These are phyloP conservation scores for Trichomonas vaginalis DNA, from an alignment of 208 protist genomes.

Conservation along the genomic window DNA sequence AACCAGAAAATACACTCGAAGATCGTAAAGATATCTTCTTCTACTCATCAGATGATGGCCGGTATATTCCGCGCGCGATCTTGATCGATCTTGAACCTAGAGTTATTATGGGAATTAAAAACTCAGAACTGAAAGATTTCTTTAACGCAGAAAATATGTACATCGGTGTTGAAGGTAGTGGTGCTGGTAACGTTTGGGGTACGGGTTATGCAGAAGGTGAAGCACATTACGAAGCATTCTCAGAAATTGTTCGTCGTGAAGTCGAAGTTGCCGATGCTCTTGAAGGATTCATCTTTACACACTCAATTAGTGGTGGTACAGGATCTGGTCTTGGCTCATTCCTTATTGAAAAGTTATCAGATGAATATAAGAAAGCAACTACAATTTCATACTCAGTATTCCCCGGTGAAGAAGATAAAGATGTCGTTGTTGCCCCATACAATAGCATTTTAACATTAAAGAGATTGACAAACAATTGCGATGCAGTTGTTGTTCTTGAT, in stretches of 20 bases:
- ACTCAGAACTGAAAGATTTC: conserved; percentile 37
- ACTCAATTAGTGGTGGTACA: conserved; percentile 97
- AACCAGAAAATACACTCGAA: conserved; percentile 66
- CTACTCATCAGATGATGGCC: conserved; percentile 27
- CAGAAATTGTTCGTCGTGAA: conserved; percentile 99
- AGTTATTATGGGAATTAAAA: conserved; percentile 47
- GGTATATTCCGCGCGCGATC: conserved; percentile 74
- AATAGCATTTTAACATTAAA: conserved; percentile 97
- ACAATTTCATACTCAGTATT: conserved; percentile 89
- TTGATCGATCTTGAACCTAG: conserved; percentile 96
- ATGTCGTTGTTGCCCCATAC: conserved; percentile 99
- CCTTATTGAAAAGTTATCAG: conserved; percentile 88
- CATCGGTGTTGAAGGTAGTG: conserved; percentile 54
- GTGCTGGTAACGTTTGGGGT: conserved; percentile 99
- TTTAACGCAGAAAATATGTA: conserved; percentile 86
- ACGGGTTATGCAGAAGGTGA: conserved; percentile 46
- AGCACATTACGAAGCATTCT: conserved; percentile 64
- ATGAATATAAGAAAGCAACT: conserved; percentile 65
- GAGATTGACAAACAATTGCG: conserved; percentile 63
- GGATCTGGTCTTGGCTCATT: conserved; percentile 96
- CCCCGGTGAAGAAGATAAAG: conserved; percentile 44
- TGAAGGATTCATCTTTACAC: conserved; percentile 90
- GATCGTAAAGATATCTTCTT: conserved; percentile 75
- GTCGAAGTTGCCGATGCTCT: conserved; percentile 91
- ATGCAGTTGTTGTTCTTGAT: conserved; percentile 77